These are phyloP conservation scores for Fomitopsis pulvina DNA, from an alignment of 768 basidiomycete genomes.

Conservation along the genomic window DNA sequence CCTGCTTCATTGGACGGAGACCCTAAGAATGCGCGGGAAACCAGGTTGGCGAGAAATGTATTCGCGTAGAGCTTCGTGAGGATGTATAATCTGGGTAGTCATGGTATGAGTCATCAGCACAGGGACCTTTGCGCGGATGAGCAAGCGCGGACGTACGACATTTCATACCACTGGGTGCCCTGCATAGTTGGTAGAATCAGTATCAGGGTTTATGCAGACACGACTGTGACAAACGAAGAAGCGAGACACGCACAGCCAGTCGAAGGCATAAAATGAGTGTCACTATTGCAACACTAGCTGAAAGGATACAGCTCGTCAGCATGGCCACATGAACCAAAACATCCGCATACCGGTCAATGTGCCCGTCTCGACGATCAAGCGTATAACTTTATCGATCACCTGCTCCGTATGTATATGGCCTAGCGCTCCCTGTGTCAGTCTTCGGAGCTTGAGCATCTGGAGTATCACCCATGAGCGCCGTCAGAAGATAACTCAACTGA, in stretches of 20 bases:
- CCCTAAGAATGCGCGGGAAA: background rate
- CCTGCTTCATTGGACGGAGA: no score
- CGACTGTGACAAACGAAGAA: no score
- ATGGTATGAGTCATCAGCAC: no score
- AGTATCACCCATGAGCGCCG: no score
- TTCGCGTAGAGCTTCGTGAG: background rate
- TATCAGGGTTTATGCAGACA: no score
- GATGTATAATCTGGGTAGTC: background rate
- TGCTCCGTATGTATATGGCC: background rate
- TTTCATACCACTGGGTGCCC: background rate
- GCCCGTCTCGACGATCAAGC: conserved; percentile 7
- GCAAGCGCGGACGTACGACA: background rate
- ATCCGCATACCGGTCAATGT: no score
- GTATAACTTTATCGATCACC: conserved; percentile 1
- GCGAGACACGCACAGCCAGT: no score
- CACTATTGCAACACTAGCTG: background rate
- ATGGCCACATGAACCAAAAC: no score
- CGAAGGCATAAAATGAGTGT: background rate
- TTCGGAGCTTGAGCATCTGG: no score
- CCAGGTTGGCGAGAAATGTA: background rate
- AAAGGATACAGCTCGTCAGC: no score
- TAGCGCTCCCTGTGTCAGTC: background rate
- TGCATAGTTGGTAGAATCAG: no score
- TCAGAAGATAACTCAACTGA: no score
- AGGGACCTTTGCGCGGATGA: background rate